Percentiles rank a stretch among this genome's conserved stretches.
Conservation (phyloP, 345 rosid species). For the Acer campestre region DNA sequence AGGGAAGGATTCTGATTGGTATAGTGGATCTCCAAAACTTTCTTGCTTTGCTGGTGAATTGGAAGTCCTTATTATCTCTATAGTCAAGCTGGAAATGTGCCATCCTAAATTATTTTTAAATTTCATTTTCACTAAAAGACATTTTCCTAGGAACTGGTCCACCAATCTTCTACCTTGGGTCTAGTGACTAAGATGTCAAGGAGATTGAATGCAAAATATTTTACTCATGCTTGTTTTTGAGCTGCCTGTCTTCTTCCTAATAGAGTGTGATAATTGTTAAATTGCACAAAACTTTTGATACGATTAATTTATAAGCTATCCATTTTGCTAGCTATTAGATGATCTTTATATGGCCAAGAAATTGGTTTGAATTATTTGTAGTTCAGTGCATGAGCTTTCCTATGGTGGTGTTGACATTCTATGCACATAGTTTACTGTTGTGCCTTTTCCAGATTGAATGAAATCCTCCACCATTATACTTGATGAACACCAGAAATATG, state of each 20-base stretch:
- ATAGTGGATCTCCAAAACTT: background rate
- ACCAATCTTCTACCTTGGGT: background rate
- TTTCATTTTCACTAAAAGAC: too few relatives aligned
- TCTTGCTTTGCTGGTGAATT: background rate
- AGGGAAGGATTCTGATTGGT: background rate
- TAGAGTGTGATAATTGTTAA: background rate
- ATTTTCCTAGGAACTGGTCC: background rate
- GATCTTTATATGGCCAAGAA: background rate
- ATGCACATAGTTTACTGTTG: background rate
- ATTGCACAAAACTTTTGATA: background rate
- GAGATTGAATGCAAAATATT: background rate
- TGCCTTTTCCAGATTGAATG: background rate
- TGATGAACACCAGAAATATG: background rate
- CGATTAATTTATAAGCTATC: background rate
- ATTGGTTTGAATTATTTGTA: conserved; percentile 4
- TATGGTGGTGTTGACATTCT: background rate
- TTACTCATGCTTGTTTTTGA: background rate
- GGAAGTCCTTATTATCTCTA: background rate
- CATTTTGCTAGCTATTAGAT: background rate
- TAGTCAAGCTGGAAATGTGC: background rate
- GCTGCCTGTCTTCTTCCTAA: conserved; percentile 1
- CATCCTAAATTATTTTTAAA: background rate
- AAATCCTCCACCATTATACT: background rate
- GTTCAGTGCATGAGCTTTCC: background rate
- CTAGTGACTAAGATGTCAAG: background rate